phyloP scores from a whole-genome alignment of 208 protist genomes.

The Jaenimonas drosophilae region DNA sequence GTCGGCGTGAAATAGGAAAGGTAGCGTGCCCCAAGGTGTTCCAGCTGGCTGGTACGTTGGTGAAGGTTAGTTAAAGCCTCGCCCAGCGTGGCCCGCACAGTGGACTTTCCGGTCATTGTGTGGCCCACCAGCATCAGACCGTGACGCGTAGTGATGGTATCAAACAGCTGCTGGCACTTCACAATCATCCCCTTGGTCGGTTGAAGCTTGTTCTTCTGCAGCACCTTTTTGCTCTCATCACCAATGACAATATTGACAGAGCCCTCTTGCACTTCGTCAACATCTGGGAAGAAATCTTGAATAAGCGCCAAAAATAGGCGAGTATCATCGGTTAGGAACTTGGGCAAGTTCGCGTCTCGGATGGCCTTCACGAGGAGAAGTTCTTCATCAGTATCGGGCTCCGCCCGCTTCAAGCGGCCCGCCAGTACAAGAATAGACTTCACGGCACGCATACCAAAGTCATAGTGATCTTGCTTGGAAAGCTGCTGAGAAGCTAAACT shows the following conservation, averaged over 20 bases:
- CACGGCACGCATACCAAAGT: slow-evolving; percentile 94
- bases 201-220: slow-evolving; percentile 62
- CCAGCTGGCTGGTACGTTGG: slow-evolving; percentile 8
- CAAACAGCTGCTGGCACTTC: slow-evolving; percentile 90
- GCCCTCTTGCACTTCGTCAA: slow-evolving; percentile 35
- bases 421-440: slow-evolving; percentile 93
- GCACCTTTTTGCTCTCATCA: slow-evolving; percentile 23
- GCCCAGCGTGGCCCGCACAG: slow-evolving; percentile 64
- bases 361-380: slow-evolving; percentile 87
- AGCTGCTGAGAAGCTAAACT: slow-evolving; percentile 91
- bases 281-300: slow-evolving; percentile 86
- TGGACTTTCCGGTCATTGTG: slow-evolving; percentile 92
- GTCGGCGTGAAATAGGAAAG: slow-evolving; percentile 66
- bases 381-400: slow-evolving; percentile 84
- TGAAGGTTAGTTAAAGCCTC: slow-evolving; percentile 48
- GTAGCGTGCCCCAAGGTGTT: slow-evolving; percentile 31
- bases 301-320: slow-evolving; percentile 87
- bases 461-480: slow-evolving; percentile 94
- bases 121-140: slow-evolving; percentile 94
- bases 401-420: slow-evolving; percentile 78
- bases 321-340: slow-evolving; percentile 88
- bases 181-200: slow-evolving; percentile 61
- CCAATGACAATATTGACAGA: slow-evolving; percentile 46
- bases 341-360: slow-evolving; percentile 89
- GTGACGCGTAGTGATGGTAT: slow-evolving; percentile 85